Evolutionary conservation across 2,329 filamentous ascomycete genomes (phyloP).

Genomic region (Monosporascus cannonballus): DNA sequence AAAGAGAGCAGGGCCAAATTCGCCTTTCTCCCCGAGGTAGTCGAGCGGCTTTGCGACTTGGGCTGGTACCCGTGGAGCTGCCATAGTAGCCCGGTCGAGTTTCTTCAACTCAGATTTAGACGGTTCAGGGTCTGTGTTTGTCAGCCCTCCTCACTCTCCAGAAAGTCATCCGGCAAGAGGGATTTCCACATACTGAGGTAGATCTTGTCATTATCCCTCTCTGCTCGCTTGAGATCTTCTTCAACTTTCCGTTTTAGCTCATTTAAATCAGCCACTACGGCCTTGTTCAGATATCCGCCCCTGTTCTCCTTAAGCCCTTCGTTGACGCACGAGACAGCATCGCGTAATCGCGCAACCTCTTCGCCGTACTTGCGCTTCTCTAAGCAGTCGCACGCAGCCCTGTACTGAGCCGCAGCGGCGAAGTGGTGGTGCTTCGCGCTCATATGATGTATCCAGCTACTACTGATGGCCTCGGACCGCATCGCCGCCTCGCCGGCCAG

Average conservation of each 20-base stretch:
- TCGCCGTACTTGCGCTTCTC: slow-evolving; percentile 95
- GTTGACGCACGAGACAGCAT: slow-evolving; percentile 75
- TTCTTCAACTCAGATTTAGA: slow-evolving; percentile 82
- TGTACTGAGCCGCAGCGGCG: slow-evolving; percentile 87
- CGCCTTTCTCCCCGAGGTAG: slow-evolving; percentile 70
- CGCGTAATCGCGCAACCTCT: slow-evolving; percentile 79
- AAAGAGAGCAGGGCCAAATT: slow-evolving; percentile 82
- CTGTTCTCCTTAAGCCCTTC: slow-evolving; percentile 81
- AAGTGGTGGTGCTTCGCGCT: slow-evolving; percentile 97
- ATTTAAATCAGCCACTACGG: slow-evolving; percentile 75
- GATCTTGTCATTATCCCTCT: slow-evolving; percentile 95
- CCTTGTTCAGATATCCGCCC: slow-evolving; percentile 68
- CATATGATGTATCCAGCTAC: slow-evolving; percentile 96
- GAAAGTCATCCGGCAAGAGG: not conserved
- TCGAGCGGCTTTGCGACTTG: slow-evolving; percentile 77
- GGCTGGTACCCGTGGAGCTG: slow-evolving; percentile 67
- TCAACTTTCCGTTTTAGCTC: slow-evolving; percentile 75
- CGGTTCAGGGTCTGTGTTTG: slow-evolving; percentile 61
- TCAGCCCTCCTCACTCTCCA: slow-evolving; percentile 21
- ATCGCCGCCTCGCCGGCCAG: slow-evolving; percentile 78
- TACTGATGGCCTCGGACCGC: slow-evolving; percentile 83
- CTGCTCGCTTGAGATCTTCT: slow-evolving; percentile 84
- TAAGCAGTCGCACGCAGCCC: slow-evolving; percentile 82
- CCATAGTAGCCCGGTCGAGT: slow-evolving; percentile 86
- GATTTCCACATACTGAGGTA: slow-evolving; percentile 62